Percentiles rank a stretch among this genome's conserved stretches.
These are phyloP conservation scores for Craspedostauros australis DNA, from an alignment of 108 stramenopile species.

Conservation along the genomic window DNA sequence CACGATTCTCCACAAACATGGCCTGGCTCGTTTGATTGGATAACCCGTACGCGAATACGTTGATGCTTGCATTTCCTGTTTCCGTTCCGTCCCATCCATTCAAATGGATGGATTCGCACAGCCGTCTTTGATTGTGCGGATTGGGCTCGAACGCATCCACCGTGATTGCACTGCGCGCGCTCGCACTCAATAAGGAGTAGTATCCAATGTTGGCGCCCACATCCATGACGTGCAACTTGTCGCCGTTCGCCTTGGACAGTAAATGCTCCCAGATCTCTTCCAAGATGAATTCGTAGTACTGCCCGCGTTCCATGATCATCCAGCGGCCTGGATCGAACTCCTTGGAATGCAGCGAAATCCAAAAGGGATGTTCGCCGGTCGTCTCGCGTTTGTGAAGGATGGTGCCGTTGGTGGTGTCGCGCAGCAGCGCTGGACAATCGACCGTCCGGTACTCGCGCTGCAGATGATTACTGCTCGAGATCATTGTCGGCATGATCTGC, in stretches of 20 bases:
- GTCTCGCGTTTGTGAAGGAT: too few relatives aligned
- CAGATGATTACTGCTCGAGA: too few relatives aligned
- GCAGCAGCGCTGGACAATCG: too few relatives aligned
- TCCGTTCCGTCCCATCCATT: conserved; percentile 25
- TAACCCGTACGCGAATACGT: conserved; percentile 21
- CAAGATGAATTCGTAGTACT: conserved; percentile 11
- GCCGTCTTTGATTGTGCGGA: not conserved
- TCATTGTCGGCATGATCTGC: too few relatives aligned
- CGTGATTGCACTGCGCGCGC: not conserved
- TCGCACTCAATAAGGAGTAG: not conserved
- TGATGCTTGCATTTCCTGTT: conserved; percentile 2
- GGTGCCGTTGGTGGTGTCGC: too few relatives aligned
- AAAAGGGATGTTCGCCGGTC: too few relatives aligned
- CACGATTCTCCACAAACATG: conserved; percentile 4
- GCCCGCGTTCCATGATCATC: conserved; percentile 1
- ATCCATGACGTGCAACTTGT: conserved; percentile 1
- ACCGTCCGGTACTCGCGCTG: too few relatives aligned
- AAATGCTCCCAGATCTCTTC: not conserved
- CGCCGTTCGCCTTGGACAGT: not conserved
- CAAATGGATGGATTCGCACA: conserved; percentile 12
- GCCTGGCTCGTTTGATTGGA: conserved; percentile 9
- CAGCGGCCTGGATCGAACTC: conserved; percentile 4
- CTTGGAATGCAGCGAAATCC: conserved; percentile 6
- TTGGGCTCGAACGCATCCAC: conserved; percentile 11
- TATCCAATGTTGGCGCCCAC: conserved; percentile 19